These are phyloP conservation scores for Dictyostelium capitatum DNA, from an alignment of 78 protist species.

Conservation along the genomic window DNA sequence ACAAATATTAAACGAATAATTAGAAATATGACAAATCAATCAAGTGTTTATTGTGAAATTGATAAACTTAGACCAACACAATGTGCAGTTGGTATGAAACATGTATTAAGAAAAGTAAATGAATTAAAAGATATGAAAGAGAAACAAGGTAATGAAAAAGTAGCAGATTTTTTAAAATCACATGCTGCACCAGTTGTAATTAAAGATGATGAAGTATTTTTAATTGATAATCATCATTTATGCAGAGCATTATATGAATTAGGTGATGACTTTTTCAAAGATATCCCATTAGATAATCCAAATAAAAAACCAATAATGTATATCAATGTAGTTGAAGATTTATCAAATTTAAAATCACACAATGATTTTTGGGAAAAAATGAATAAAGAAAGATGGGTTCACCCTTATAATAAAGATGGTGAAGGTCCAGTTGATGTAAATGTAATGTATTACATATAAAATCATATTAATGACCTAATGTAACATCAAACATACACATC, in stretches of 20 bases:
- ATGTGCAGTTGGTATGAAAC: conserved; percentile 79
- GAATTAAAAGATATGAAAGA: conserved; percentile 39
- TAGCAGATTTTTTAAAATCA: conserved; percentile 18
- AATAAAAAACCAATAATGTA: conserved; percentile 36
- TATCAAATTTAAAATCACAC: not conserved
- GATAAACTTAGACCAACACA: conserved; percentile 72
- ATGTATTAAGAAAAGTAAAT: conserved; percentile 53
- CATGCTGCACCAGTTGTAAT: conserved; percentile 72
- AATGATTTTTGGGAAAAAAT: conserved; percentile 52
- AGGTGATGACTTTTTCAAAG: conserved; percentile 56
- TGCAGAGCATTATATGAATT: conserved; percentile 69
- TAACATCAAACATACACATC: not conserved
- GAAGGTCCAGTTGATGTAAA: conserved; percentile 43
- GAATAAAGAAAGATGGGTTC: conserved; percentile 68
- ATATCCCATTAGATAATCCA: conserved; percentile 4
- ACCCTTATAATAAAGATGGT: conserved; percentile 71
- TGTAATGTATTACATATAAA: not conserved
- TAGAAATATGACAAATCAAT: not conserved
- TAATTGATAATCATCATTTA: conserved; percentile 78
- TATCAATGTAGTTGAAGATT: conserved; percentile 50
- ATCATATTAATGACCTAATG: too few relatives aligned
- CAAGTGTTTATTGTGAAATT: conserved; percentile 14
- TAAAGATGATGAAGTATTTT: conserved; percentile 29
- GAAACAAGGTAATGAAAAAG: conserved; percentile 21
- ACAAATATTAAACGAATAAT: not conserved